phyloP scores from a whole-genome alignment of 495 filamentous ascomycete species.

The Penicillium diatomitis region DNA sequence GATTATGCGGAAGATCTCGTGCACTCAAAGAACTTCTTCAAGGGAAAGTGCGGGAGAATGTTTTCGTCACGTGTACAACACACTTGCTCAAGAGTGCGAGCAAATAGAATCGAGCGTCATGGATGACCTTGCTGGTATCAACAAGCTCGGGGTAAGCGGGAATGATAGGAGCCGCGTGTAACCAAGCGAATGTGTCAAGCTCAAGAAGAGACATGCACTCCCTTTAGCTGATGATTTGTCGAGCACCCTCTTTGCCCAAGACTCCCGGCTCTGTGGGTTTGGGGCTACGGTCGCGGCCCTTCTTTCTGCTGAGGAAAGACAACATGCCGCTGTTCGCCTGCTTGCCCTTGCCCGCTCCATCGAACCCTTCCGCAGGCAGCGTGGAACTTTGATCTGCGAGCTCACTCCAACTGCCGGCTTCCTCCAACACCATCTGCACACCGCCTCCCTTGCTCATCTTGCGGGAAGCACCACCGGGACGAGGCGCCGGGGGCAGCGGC shows the following conservation, averaged over 20 bases:
- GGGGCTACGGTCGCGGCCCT: constrained; percentile 81
- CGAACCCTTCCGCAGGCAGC: constrained; percentile 56
- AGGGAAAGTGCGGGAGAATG: no score
- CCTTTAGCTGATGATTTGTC: constrained; percentile 44
- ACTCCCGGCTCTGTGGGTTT: constrained; percentile 92
- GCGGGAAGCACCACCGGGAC: constrained; percentile 28
- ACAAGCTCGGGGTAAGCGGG: no score
- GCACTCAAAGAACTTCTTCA: no score
- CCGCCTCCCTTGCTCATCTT: constrained; percentile 75
- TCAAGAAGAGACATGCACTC: not conserved
- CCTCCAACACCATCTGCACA: constrained; percentile 83
- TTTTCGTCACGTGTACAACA: no score
- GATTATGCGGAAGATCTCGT: no score
- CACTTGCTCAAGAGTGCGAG: no score
- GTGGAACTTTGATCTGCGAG: constrained; percentile 74
- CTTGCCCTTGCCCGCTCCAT: constrained; percentile 40
- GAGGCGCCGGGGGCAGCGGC: constrained; percentile 21
- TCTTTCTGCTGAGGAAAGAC: constrained; percentile 80
- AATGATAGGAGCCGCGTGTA: no score
- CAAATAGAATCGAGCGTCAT: no score
- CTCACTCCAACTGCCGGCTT: constrained; percentile 80
- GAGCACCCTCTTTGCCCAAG: constrained; percentile 87
- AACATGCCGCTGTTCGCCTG: constrained; percentile 65
- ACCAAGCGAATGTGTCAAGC: no score
- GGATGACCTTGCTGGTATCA: no score